Evolutionary conservation across 768 basidiomycete species (phyloP).

Genomic region (Auricularia sp.): DNA sequence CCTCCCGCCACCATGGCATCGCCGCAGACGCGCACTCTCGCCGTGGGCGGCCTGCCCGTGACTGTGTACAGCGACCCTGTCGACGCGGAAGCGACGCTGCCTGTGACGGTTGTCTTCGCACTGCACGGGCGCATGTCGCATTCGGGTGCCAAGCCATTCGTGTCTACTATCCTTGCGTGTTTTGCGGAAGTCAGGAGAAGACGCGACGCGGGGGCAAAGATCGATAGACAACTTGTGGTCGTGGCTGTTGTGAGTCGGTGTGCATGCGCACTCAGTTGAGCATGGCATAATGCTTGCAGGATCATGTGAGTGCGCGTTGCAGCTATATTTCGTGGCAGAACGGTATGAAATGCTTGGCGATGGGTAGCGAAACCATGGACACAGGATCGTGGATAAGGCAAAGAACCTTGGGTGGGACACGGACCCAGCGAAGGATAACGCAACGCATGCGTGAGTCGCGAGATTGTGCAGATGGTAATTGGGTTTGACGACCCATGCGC

Average conservation of each 20-base stretch:
- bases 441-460: conserved; percentile 32
- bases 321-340: no score
- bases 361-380: conserved; percentile 46
- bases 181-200: no score
- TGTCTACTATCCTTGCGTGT: no score
- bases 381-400: conserved; percentile 25
- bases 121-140: conserved; percentile 37
- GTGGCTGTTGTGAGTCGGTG: no score
- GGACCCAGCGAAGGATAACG: conserved; percentile 27
- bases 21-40: not conserved
- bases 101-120: conserved; percentile 32
- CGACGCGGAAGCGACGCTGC: not conserved
- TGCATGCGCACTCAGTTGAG: no score
- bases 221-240: no score
- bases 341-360: not conserved
- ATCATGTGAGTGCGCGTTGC: no score
- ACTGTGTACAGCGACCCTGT: not conserved
- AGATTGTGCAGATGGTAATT: not conserved
- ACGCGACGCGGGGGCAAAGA: no score
- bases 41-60: not conserved
- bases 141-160: conserved; percentile 14
- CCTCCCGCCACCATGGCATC: no score
- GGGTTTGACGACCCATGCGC: conserved; percentile 2
- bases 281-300: no score
- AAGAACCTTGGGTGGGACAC: conserved; percentile 32